These are phyloP conservation scores for Candida arabinofermentans DNA, from an alignment of 805 yeast species.

Conservation along the genomic window DNA sequence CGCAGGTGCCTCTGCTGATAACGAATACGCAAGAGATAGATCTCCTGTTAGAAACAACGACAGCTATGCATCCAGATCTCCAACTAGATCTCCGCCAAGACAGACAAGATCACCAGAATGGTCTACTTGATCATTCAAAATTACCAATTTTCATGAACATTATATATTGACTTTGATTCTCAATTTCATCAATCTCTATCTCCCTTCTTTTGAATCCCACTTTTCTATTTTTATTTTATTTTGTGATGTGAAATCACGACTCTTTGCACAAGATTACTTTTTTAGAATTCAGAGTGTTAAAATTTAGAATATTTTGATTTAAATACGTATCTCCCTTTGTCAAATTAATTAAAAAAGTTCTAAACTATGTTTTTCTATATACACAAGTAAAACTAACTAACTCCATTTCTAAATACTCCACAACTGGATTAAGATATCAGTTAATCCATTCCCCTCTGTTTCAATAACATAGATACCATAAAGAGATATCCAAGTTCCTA, in stretches of 20 bases:
- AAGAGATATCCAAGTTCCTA: slow-evolving; percentile 67
- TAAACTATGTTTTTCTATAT: too few species aligned
- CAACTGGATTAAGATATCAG: slow-evolving; percentile 55
- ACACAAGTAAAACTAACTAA: background rate
- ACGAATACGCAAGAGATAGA: slow-evolving; percentile 17
- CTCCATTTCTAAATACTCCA: slow-evolving; percentile 46
- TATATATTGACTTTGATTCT: too few species aligned
- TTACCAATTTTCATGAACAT: too few species aligned
- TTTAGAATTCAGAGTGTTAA: too few species aligned
- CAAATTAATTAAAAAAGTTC: too few species aligned
- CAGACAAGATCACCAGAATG: slow-evolving; percentile 19
- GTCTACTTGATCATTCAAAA: slow-evolving; percentile 8
- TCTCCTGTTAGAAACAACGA: slow-evolving; percentile 16
- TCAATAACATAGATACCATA: slow-evolving; percentile 82
- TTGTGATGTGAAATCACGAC: too few species aligned
- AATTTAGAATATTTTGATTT: too few species aligned
- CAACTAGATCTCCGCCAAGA: slow-evolving; percentile 14
- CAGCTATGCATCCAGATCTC: slow-evolving; percentile 12
- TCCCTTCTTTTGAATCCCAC: too few species aligned
- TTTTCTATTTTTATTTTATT: too few species aligned
- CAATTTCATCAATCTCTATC: too few species aligned
- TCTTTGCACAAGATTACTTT: too few species aligned
- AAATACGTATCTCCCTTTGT: too few species aligned
- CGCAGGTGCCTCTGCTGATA: background rate
- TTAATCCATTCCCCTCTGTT: slow-evolving; percentile 75